Percentiles rank a stretch among this genome's conserved stretches.
Conservation (phyloP, 2,329 filamentous ascomycete species). For the Colletotrichum truncatum region DNA sequence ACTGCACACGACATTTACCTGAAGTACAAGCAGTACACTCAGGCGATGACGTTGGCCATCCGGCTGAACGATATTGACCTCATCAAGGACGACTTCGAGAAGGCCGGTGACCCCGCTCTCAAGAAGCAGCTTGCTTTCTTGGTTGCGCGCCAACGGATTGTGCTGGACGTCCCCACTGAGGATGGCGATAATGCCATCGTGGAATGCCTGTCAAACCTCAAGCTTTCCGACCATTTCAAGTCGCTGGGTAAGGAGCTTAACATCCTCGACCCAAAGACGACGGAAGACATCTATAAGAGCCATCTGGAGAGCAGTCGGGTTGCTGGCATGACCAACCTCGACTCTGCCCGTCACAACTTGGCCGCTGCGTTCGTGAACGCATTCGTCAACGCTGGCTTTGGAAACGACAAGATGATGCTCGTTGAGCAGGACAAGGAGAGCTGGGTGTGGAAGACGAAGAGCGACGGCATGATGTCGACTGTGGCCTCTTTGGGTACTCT, state of each 20-base stretch:
- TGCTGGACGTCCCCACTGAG: constrained; percentile 69
- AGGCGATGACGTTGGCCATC: constrained; percentile 94
- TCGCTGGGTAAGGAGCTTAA: constrained; percentile 94
- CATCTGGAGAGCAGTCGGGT: constrained; percentile 96
- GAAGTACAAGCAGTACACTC: constrained; percentile 89
- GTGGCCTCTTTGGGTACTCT: constrained; percentile 93
- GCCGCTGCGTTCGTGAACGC: constrained; percentile 96
- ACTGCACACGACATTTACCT: constrained; percentile 96
- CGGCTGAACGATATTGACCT: constrained; percentile 87
- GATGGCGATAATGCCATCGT: constrained; percentile 51
- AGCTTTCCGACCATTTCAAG: constrained; percentile 92
- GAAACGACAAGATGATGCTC: constrained; percentile 98
- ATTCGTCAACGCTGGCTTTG: constrained; percentile 95
- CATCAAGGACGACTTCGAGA: constrained; percentile 83
- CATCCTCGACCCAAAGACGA: constrained; percentile 94
- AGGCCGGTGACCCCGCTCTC: constrained; percentile 81
- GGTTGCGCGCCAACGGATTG: constrained; percentile 90
- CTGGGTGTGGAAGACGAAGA: constrained; percentile 99
- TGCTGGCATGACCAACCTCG: constrained; percentile 90
- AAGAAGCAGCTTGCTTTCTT: constrained; percentile 96
- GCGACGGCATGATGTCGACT: constrained; percentile 96
- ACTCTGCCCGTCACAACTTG: constrained; percentile 95
- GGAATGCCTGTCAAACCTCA: constrained; percentile 88
- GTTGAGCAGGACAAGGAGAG: constrained; percentile 87
- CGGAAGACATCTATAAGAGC: constrained; percentile 99